A percentile compares a stretch with the other conserved stretches of the same genome.
Evolutionary conservation across 2,329 filamentous ascomycete genomes (phyloP).

Genomic region (Beauveria pseudobassiana): DNA sequence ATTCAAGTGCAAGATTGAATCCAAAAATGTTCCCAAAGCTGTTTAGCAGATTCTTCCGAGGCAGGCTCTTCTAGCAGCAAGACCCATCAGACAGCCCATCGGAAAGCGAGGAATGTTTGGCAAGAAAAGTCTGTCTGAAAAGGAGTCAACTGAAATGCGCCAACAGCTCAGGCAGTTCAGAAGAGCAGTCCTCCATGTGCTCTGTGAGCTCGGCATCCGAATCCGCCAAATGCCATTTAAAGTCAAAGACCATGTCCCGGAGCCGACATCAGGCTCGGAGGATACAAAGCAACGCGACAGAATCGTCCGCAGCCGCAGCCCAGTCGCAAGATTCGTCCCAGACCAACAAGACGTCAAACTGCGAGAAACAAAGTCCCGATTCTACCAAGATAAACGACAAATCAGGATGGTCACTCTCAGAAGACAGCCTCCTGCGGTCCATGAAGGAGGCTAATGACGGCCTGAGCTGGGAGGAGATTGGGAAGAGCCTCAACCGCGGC

Average conservation of each 20-base stretch:
- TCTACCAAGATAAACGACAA: background rate
- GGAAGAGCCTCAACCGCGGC: background rate
- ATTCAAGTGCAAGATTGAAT: background rate
- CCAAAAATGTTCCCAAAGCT: background rate
- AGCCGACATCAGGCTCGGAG: background rate
- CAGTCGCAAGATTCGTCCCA: background rate
- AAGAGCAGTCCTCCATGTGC: background rate
- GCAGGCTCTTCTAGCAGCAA: background rate
- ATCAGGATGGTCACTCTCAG: conserved; percentile 23
- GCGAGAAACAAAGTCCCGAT: background rate
- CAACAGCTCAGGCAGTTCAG: background rate
- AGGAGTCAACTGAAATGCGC: background rate
- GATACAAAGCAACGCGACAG: background rate
- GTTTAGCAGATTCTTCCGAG: background rate
- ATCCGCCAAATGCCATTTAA: background rate
- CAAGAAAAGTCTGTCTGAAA: background rate
- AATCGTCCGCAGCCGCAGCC: background rate
- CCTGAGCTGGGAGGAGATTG: conserved; percentile 11
- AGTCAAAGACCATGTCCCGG: background rate
- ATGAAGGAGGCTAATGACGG: conserved; percentile 25
- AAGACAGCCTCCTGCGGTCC: conserved; percentile 26
- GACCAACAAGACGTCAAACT: background rate
- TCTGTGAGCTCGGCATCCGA: background rate
- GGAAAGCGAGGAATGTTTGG: background rate
- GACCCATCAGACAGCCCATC: background rate